Conservation (phyloP, 441 rosid genomes). For the Populus hybrid region DNA sequence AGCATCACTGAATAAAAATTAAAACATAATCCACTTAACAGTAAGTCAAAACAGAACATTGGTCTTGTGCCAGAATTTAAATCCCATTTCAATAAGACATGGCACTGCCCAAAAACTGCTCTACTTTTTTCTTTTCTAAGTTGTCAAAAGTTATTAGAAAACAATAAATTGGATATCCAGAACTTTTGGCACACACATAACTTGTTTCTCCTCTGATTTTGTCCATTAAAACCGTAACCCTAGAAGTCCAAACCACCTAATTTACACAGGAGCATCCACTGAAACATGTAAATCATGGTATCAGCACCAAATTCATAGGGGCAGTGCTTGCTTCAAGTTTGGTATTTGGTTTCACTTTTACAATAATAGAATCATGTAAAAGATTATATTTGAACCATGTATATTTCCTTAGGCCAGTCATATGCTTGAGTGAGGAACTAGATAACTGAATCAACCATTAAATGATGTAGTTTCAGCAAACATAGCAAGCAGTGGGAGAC, state of each 20-base stretch:
- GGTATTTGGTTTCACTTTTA: neutral
- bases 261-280: neutral
- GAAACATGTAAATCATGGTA: neutral
- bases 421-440: neutral
- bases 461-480: neutral
- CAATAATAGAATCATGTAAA: neutral
- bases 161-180: neutral
- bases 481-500: neutral
- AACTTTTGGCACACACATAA: neutral
- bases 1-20: constrained; percentile 6
- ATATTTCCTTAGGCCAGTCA: neutral
- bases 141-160: neutral
- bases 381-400: neutral
- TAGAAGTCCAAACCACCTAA: neutral
- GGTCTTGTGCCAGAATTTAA: neutral
- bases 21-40: neutral
- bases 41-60: neutral
- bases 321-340: neutral
- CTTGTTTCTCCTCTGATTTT: neutral
- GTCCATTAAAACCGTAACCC: neutral
- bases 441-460: neutral
- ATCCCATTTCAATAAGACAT: neutral
- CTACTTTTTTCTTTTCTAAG: neutral
- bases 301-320: neutral
- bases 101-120: neutral